Base-by-base conservation (phyloP, 2,329 filamentous ascomycete genomes). In the Paramyrothecium sp. region DNA sequence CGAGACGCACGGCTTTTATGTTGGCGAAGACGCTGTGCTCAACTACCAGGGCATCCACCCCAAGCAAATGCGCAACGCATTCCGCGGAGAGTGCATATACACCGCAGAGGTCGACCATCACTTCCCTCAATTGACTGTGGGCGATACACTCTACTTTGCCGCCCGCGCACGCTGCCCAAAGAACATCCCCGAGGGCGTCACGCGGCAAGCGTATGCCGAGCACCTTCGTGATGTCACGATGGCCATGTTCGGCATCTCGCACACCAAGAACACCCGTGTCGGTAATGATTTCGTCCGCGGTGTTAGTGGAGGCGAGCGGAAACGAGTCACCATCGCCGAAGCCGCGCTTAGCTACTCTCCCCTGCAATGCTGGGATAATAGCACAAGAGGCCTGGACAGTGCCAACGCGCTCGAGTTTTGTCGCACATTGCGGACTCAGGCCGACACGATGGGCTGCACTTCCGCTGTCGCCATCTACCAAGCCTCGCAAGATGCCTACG, bases 31-130 rank as follows among this genome's bases (percentile, higher is more conserved):
- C 17, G 82, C 84, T 0, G 76, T 84, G 48, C 75, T 90, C 57
- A 87, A 89, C 69, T 90, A 89, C 63, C 82, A 88, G 64, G 80
- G 80, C 62, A 84, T 87, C 11, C 48, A 82, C 3, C 77, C 84
- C 53, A 69, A 84, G 57, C 76, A 85, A 62, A 88, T 89, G 80
- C 77, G 81, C 66, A 80, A 77, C 22, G 77, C 79, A 62, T 66
- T 66, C 57, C 55, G 60, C 84, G 86, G 86, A 51, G 86, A 89
- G 67, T 83, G 84, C 38, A 88, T 89, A 63, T 89, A 88, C 69
- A 87, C 83, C 0, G 84, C 85, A 46, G 85, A 88, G 69, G 53
- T 55, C 16, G 87, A 89, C 64, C 80, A 83, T 11, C 53, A 55
- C 41, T 51, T 58, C 38, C 56, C 56, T 7, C 81, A 81, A 0